Conservation (phyloP, 768 basidiomycete species). For the Tricholoma hemisulphureum region DNA sequence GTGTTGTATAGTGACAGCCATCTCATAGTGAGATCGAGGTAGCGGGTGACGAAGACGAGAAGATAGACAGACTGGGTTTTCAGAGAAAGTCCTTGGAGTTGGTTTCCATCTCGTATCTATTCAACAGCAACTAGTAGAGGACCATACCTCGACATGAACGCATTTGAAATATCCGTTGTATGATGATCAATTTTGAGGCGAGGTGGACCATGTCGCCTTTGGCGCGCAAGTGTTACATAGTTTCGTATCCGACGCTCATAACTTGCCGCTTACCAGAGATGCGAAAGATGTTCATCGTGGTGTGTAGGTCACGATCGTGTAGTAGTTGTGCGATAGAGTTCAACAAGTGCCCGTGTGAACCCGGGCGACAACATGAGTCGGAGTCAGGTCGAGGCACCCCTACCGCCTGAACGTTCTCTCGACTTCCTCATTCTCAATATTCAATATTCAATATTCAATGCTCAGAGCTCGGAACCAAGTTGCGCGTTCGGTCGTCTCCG, state of each 20-base stretch:
- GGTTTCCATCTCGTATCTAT: too few species aligned
- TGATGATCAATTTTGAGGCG: not conserved
- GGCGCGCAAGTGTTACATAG: not conserved
- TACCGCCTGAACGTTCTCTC: too few species aligned
- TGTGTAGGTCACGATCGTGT: too few species aligned
- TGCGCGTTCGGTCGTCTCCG: too few species aligned
- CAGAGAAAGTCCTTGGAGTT: not conserved
- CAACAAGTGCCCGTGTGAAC: too few species aligned
- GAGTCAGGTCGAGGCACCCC: too few species aligned
- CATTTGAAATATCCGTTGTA: not conserved
- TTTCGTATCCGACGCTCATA: not conserved
- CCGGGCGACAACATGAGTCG: too few species aligned
- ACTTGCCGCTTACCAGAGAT: not conserved
- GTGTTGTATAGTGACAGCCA: slow-evolving; percentile 1
- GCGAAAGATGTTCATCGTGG: not conserved
- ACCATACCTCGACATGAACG: not conserved
- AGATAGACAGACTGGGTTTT: not conserved
- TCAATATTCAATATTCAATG: too few species aligned
- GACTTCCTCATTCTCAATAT: too few species aligned
- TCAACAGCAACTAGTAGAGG: not conserved
- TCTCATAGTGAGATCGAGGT: slow-evolving; percentile 2
- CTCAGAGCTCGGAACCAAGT: too few species aligned
- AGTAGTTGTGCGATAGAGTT: too few species aligned
- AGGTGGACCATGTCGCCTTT: not conserved
- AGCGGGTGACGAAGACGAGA: slow-evolving; percentile 8